Conservation (phyloP, 306 rosid species). For the Malus domestica region ASM211411v1 NC_041796.1:1341501-1342000, state of each 20-base stretch:
- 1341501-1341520: slow-evolving; percentile 67
- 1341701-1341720: slow-evolving; percentile 46
- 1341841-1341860: slow-evolving; percentile 40
- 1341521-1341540: slow-evolving; percentile 54
- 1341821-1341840: slow-evolving; percentile 41
- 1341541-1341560: slow-evolving; percentile 54
- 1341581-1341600: slow-evolving; percentile 56
- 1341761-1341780: slow-evolving; percentile 41
- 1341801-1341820: slow-evolving; percentile 54
- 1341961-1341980: slow-evolving; percentile 59
- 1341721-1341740: slow-evolving; percentile 50
- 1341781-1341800: slow-evolving; percentile 47
- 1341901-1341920: slow-evolving; percentile 54
- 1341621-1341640: slow-evolving; percentile 64
- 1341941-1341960: slow-evolving; percentile 49
- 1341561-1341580: slow-evolving; percentile 55
- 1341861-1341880: slow-evolving; percentile 52
- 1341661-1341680: slow-evolving; percentile 44
- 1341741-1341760: slow-evolving; percentile 53
- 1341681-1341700: slow-evolving; percentile 27
- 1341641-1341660: slow-evolving; percentile 53
- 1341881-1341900: slow-evolving; percentile 64
- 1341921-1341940: slow-evolving; percentile 53
- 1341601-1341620: slow-evolving; percentile 45
- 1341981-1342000: slow-evolving; percentile 55